Evolutionary conservation across 179 eudicot species (phyloP), one percentile per base, ranked within the genome.

Genomic region (Corrigiola litoralis): DNA sequence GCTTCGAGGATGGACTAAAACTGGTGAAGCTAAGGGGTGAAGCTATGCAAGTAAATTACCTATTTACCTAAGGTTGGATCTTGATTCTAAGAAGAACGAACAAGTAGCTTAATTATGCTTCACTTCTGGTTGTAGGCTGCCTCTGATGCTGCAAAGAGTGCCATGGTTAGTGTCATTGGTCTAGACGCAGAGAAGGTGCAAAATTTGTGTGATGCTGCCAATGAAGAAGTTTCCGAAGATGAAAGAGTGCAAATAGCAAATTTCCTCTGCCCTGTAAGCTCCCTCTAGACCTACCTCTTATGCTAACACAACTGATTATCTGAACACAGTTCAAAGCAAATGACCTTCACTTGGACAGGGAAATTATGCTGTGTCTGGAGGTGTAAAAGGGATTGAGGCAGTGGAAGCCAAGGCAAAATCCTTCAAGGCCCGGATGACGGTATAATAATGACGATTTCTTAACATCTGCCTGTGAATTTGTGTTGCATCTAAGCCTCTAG

Each of bases 401-500:
- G 89, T 92, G 23, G 98, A 92, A 85, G 95, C 95, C 38, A 92
- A 87, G 84, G 96, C 98, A 47, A 92, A 92, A 62, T 87, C 95
- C 50, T 92, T 90, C 58, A 92, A 92, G 80, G 98, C 98, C 75
- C 90, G 98, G 57, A 92, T 92, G 98, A 87, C 92, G 82, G 98
- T 89, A n/a, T n/a, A 51, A 32, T 29, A 47, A 29, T 33, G 14
- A 52, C 27, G 4, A 16, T 32, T 46, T 48, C 51, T 46, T 21
- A 37, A 23, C 25, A n/a, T 40, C 23, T 44, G 17, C 28, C 28
- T 63, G 11, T 5, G 23, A 23, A 27, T 66, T 37, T 23, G 1
- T 17, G 0, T 4, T 11, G 3, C 6, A n/a, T 4, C 63, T 3
- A 44, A 18, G 16, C 14, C 20, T 49, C 20, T 27, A 23, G 12